Evolutionary conservation across 2,329 filamentous ascomycete species (phyloP).

Genomic region (Fusarium albosuccineum): DNA sequence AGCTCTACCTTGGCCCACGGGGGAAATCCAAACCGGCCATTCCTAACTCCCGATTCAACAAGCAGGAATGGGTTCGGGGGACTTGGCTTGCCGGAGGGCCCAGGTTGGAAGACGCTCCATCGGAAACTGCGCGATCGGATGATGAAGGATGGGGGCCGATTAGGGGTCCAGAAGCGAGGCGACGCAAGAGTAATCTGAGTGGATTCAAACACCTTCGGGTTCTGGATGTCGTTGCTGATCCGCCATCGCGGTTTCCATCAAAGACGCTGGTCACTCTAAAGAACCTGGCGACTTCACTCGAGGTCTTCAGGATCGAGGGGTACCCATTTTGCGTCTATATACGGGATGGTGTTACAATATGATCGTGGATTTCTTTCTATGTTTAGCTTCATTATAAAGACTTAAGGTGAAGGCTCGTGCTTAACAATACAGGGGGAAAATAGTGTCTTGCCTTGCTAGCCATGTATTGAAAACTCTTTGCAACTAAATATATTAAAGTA

Average conservation of each 20-base stretch:
- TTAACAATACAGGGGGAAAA: too few species aligned
- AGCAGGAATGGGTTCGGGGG: constrained; percentile 15
- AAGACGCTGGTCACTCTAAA: constrained; percentile 13
- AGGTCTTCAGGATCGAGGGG: constrained; percentile 16
- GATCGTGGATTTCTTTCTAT: too few species aligned
- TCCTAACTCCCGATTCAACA: background rate
- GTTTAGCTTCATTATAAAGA: too few species aligned
- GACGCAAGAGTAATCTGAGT: background rate
- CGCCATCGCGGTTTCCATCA: constrained; percentile 2
- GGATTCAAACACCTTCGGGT: constrained; percentile 13
- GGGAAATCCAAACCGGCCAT: background rate
- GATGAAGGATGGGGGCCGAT: background rate
- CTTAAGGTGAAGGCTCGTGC: too few species aligned
- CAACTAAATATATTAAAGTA: too few species aligned
- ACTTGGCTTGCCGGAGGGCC: constrained; percentile 6
- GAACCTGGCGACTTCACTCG: constrained; percentile 11
- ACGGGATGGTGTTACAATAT: background rate
- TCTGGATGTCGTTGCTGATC: constrained; percentile 12
- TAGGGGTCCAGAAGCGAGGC: background rate
- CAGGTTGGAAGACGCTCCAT: background rate
- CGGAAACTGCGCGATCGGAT: background rate
- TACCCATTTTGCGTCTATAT: constrained; percentile 11
- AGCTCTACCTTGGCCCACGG: constrained; percentile 18
- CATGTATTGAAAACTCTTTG: too few species aligned
- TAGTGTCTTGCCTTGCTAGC: too few species aligned